Evolutionary conservation across 2,329 filamentous ascomycete genomes (phyloP).

Genomic region (Pseudogymnoascus sp.): DNA sequence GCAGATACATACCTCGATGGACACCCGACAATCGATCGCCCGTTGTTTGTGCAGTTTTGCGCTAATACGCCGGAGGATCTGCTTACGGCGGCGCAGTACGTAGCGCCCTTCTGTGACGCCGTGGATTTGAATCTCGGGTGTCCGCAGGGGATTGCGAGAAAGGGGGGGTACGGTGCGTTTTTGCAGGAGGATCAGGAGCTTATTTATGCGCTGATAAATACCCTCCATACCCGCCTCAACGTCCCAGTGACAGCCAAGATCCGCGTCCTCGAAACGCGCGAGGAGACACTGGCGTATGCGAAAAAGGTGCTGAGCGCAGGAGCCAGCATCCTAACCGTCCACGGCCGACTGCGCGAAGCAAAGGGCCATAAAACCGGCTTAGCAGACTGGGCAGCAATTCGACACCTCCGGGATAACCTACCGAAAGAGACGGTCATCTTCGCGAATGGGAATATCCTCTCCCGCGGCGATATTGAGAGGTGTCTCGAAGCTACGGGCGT

Average conservation of each 20-base stretch:
- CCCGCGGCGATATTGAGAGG: constrained; percentile 64
- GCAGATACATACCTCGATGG: constrained; percentile 65
- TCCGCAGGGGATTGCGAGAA: constrained; percentile 87
- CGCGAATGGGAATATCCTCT: constrained; percentile 90
- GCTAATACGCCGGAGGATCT: constrained; percentile 77
- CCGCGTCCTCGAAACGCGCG: constrained; percentile 74
- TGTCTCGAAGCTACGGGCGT: constrained; percentile 80
- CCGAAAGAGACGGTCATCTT: constrained; percentile 88
- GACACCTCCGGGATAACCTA: constrained; percentile 72
- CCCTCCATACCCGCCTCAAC: constrained; percentile 66
- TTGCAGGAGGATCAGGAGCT: constrained; percentile 86
- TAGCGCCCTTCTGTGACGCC: constrained; percentile 84
- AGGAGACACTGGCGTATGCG: constrained; percentile 83
- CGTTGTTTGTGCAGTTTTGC: constrained; percentile 95
- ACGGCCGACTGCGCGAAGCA: constrained; percentile 81
- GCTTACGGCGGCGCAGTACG: constrained; percentile 68
- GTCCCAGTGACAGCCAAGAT: constrained; percentile 95
- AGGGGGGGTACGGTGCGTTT: constrained; percentile 88
- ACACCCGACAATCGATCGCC: constrained; percentile 74
- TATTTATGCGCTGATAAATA: constrained; percentile 75
- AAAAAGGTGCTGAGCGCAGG: constrained; percentile 79
- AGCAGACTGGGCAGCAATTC: constrained; percentile 83
- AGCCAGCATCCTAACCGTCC: constrained; percentile 87
- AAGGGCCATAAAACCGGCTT: constrained; percentile 93
- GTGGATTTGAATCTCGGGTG: constrained; percentile 94